Evolutionary conservation across 345 rosid genomes (phyloP).

Genomic region (Triadica sebifera): DNA sequence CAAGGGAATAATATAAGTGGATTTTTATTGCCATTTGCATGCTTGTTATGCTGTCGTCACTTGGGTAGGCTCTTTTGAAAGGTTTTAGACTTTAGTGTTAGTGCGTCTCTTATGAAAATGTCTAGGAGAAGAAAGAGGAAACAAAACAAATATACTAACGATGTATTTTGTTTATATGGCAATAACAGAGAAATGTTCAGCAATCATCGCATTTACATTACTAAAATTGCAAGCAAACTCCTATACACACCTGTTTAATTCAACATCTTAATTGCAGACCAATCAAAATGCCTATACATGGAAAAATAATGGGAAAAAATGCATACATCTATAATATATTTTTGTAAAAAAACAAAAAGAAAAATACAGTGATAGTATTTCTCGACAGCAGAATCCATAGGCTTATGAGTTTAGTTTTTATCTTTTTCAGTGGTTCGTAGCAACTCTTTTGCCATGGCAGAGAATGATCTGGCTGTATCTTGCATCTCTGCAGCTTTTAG

Average conservation of each 20-base stretch:
- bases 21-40: not conserved
- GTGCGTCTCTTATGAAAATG: too few relatives aligned
- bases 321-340: not conserved
- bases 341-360: not conserved
- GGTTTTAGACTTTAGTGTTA: too few relatives aligned
- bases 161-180: not conserved
- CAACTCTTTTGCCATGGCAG: conserved; percentile 75
- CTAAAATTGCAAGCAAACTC: not conserved
- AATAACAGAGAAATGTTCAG: not conserved
- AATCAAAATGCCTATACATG: not conserved
- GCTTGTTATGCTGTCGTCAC: not conserved
- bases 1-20: not conserved
- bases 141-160: too few relatives aligned
- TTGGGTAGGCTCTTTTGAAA: not conserved
- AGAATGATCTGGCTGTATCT: conserved; percentile 80
- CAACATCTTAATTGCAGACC: not conserved
- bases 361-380: not conserved
- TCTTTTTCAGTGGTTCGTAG: conserved; percentile 64
- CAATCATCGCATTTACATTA: not conserved
- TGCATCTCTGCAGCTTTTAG: conserved; percentile 72
- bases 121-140: too few relatives aligned
- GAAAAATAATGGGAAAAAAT: not conserved
- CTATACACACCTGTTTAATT: not conserved
- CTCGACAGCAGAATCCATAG: too few relatives aligned
- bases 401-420: conserved; percentile 40